A percentile compares a stretch with the other conserved stretches of the same genome.
Conservation (phyloP, 2,329 filamentous ascomycete species). For the Fusarium azukiicola region DNA sequence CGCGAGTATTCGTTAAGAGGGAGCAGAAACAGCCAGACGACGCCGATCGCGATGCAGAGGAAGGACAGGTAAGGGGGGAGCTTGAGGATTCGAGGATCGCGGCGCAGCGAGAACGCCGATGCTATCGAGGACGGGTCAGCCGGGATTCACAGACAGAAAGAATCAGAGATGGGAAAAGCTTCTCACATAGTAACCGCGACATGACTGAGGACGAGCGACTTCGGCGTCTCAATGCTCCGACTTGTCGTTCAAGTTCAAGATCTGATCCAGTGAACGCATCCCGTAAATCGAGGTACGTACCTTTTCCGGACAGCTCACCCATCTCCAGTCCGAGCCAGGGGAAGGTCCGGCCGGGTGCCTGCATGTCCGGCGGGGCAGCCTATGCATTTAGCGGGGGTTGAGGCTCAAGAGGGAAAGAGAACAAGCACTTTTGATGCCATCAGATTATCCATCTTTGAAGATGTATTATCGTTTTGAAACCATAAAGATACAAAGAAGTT, state of each 20-base stretch:
- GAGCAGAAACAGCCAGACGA: constrained; percentile 94
- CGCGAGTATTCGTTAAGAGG: constrained; percentile 95
- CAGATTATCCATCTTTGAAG: not conserved
- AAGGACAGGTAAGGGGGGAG: constrained; percentile 93
- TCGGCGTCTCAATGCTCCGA: constrained; percentile 35
- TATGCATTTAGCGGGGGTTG: constrained; percentile 34
- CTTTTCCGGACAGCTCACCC: constrained; percentile 45
- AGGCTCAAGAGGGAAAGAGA: not conserved
- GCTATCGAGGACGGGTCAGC: constrained; percentile 61
- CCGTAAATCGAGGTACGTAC: constrained; percentile 49
- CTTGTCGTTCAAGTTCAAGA: constrained; percentile 41
- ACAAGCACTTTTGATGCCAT: not conserved
- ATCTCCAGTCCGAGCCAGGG: constrained; percentile 32
- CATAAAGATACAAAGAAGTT: not conserved
- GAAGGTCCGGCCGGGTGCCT: constrained; percentile 39
- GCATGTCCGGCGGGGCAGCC: constrained; percentile 43
- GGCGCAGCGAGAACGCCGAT: constrained; percentile 85
- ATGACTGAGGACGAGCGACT: constrained; percentile 59
- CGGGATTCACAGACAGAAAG: not conserved
- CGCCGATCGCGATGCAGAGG: constrained; percentile 90
- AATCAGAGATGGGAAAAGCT: not conserved
- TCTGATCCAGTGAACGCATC: constrained; percentile 28
- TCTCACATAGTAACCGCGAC: constrained; percentile 77
- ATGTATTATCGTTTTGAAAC: not conserved
- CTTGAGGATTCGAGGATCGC: constrained; percentile 90